Conservation (phyloP, 176 grass and related monocot genomes). For the Miscanthus lutarioriparius region DNA sequence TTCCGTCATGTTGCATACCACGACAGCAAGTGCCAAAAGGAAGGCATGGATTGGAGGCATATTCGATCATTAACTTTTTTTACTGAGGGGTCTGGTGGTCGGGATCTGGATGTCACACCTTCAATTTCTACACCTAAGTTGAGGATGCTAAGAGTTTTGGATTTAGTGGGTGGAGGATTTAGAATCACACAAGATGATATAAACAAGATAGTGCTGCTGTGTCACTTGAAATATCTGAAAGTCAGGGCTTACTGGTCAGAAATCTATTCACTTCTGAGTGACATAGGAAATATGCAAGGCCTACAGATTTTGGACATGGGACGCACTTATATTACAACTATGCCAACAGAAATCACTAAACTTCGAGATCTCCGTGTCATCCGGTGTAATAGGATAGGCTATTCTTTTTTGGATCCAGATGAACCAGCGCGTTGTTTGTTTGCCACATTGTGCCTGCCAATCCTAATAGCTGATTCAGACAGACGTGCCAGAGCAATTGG, state of each 20-base stretch:
- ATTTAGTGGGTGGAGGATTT: background rate
- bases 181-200: background rate
- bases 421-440: background rate
- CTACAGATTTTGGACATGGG: background rate
- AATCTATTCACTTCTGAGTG: background rate
- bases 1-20: background rate
- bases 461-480: background rate
- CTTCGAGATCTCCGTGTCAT: background rate
- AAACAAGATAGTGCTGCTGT: background rate
- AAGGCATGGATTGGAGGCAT: background rate
- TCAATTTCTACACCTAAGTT: background rate
- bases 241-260: rapidly evolving
- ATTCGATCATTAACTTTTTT: slow-evolving; percentile 9
- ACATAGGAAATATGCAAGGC: background rate
- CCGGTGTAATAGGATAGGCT: background rate
- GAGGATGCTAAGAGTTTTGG: slow-evolving; percentile 13
- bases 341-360: background rate
- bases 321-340: background rate
- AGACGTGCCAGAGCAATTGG: background rate
- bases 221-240: slow-evolving; percentile 8
- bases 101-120: background rate
- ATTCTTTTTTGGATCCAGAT: background rate
- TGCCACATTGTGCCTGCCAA: background rate
- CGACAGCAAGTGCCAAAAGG: no score
- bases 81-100: background rate